A percentile compares a stretch with the other conserved stretches of the same genome.
Conservation (phyloP, 768 basidiomycete genomes). For the Kondoa subrosea region DNA sequence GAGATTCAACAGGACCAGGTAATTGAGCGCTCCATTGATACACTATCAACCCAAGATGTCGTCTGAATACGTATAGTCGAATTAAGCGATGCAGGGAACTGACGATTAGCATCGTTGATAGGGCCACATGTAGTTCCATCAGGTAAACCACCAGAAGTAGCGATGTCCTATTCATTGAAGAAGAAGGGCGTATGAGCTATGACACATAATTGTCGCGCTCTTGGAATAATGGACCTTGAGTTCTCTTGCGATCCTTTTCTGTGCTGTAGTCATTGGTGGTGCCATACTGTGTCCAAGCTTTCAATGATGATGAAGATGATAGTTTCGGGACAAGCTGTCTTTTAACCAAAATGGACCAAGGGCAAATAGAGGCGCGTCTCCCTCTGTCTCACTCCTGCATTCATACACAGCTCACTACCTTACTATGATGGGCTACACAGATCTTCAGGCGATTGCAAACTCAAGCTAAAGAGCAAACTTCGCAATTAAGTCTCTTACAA, state of each 20-base stretch:
- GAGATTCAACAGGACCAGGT: background rate
- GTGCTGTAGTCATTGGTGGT: background rate
- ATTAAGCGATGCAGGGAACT: background rate
- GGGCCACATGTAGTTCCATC: background rate
- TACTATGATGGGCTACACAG: background rate
- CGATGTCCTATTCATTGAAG: too few relatives aligned
- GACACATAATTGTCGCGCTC: too few relatives aligned
- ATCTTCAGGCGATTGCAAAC: background rate
- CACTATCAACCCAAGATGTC: background rate
- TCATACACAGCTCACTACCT: background rate
- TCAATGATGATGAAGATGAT: background rate
- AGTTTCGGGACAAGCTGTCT: background rate
- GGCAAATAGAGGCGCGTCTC: background rate
- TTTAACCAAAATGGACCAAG: background rate
- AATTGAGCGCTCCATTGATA: background rate
- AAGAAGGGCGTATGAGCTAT: too few relatives aligned
- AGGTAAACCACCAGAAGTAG: background rate
- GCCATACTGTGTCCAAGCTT: too few relatives aligned
- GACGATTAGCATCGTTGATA: background rate
- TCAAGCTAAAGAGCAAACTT: background rate
- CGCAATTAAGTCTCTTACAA: background rate
- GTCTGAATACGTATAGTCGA: background rate
- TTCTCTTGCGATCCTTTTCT: background rate
- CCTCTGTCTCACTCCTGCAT: background rate
- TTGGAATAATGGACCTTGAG: background rate